Evolutionary conservation across 768 basidiomycete genomes (phyloP), one percentile per base, ranked within the genome.

Genomic region (Suillus weaverae): DNA sequence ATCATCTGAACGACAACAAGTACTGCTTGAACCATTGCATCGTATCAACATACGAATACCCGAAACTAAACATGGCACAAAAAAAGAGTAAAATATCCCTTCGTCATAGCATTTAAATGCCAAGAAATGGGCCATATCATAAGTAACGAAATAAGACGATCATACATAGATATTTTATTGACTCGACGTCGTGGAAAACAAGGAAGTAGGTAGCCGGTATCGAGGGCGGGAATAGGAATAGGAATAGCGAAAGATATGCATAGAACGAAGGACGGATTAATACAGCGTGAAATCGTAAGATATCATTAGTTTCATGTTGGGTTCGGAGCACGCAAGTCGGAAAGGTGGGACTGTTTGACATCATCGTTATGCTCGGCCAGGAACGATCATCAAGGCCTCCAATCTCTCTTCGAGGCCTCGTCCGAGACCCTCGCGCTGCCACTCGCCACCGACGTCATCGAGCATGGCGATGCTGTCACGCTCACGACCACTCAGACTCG

Each of bases 371-470:
- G 64, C 76, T 26, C 36, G 69, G 6, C 70, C 71, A 33, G 73
- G 74, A 39, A 72, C 60, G 26, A 70, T 70, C 78, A 82, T 81
- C 67, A 86, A 71, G 36, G 80, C 82, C 70, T 95, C 94, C 61
- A 96, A 74, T 63, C 94, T 79, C 79, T 95, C 94, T 76, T 92
- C 94, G 57, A 96, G 75, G 0, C 94, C 94, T 65, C 79, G 84
- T 0, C 94, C 94, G 32, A 96, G 74, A 0, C 94, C 94, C 69
- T 93, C 91, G 2, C 93, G 79, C 67, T 92, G 90, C 93, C 92
- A 96, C 76, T 95, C 94, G 0, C 93, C 92, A 10, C 92, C 91
- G 1, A 84, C 77, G 53, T 89, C 89, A 69, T 89, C 89, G 55
- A 86, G 69, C 68, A 87, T 64, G 9, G 77, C 79, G 41, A 82